These are phyloP conservation scores for Fusarium subtropicale DNA, from an alignment of 2,329 filamentous ascomycete genomes.

Conservation along the genomic window DNA sequence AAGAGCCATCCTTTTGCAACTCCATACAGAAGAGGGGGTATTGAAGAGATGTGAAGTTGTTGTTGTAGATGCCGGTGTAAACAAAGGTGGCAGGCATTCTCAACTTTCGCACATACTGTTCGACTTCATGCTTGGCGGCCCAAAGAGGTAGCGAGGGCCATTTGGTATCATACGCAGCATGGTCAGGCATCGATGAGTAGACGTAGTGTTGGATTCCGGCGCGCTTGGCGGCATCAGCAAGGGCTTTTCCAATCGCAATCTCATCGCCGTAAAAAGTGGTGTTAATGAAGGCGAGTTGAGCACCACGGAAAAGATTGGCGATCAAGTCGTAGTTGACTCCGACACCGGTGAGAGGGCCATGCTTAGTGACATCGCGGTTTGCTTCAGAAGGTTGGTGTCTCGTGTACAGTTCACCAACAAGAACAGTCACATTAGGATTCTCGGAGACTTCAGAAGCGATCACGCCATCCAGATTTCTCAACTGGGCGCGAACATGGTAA, in stretches of 20 bases:
- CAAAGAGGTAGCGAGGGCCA: conserved; percentile 92
- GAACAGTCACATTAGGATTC: conserved; percentile 78
- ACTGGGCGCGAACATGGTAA: conserved; percentile 91
- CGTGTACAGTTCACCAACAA: conserved; percentile 73
- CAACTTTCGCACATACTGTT: conserved; percentile 88
- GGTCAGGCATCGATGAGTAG: conserved; percentile 97
- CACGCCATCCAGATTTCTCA: conserved; percentile 86
- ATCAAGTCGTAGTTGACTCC: conserved; percentile 80
- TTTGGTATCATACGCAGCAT: conserved; percentile 78
- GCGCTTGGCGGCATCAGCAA: conserved; percentile 89
- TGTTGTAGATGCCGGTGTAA: conserved; percentile 98
- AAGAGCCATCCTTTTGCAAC: conserved; percentile 83
- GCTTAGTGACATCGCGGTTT: conserved; percentile 74
- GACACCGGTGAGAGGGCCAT: conserved; percentile 70
- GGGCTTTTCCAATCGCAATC: conserved; percentile 84
- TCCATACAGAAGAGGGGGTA: conserved; percentile 98
- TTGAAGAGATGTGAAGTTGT: conserved; percentile 93
- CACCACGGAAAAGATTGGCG: conserved; percentile 81
- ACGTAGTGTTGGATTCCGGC: conserved; percentile 90
- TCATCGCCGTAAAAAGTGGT: conserved; percentile 98
- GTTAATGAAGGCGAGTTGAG: conserved; percentile 95
- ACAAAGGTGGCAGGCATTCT: conserved; percentile 90
- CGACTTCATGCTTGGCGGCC: conserved; percentile 91
- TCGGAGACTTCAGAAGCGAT: conserved; percentile 87
- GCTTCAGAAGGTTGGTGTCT: conserved; percentile 63